Evolutionary conservation across 2,329 filamentous ascomycete genomes (phyloP), one percentile per base, ranked within the genome.

Genomic region (Hypoxylon sp.): DNA sequence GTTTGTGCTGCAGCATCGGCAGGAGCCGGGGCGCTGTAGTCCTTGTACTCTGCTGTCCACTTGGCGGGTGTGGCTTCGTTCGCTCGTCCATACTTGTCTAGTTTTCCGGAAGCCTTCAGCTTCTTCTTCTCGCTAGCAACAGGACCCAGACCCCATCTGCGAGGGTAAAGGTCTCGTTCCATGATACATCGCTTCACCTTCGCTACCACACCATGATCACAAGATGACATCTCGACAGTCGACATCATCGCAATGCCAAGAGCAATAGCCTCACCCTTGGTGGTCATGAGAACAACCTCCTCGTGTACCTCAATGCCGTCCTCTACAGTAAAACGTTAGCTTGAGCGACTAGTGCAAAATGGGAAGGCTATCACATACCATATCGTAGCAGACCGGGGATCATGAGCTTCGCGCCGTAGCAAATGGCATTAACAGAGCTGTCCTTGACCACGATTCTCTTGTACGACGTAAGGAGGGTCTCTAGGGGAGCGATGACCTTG

Each of bases 151-250:
- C 96, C 96, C 96, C 96, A 99, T 85, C 95, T 87, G 79, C 94
- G 88, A 70, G 96, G 96, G 87, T 99, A 99, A 64, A 98, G 87
- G 79, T 98, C 96, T 75, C 96, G 92, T 87, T 99, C 96, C 96
- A 99, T 99, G 81, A 99, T 99, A 82, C 94, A 97, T 75, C 96
- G 91, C 90, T 99, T 99, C 79, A 99, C 93, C 87, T 97, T 98
- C 74, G 96, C 96, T 64, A 98, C 95, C 63, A 97, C 94, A 74
- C 96, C 96, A 81, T 99, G 96, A 78, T 98, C 94, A 81, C 96
- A 98, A 32, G 94, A 95, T 29, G 93, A 93, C 81, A 99, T 92
- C 83, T 98, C 96, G 51, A 97, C 94, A 2, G 94, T 97, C 39
- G 94, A 97, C 96, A 99, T 99, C 81, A 97, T 93, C 16, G 96